A percentile compares a stretch with the other conserved stretches of the same genome.
Conservation (phyloP, 2,329 filamentous ascomycete species). For the Microdochium paspali region DNA sequence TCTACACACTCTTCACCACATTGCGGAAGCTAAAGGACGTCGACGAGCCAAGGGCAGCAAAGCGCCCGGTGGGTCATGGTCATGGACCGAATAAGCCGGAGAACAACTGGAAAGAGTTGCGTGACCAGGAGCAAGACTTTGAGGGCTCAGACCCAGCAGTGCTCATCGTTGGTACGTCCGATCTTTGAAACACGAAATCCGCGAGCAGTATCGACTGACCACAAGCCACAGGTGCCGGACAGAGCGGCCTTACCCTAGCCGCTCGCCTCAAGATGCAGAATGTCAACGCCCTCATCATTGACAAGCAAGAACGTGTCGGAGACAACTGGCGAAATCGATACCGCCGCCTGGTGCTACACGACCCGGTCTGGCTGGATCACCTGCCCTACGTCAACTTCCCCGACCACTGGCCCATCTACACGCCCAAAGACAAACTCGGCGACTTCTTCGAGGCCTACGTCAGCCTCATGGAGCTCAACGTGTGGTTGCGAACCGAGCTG, state of each 20-base stretch:
- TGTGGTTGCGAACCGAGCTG: conserved; percentile 47
- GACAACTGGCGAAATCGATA: conserved; percentile 58
- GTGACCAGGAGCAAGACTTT: conserved; percentile 37
- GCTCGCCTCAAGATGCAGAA: conserved; percentile 51
- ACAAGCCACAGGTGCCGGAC: conserved; percentile 39
- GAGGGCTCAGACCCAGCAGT: conserved; percentile 44
- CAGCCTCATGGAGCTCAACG: conserved; percentile 54
- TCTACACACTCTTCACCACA: conserved; percentile 54
- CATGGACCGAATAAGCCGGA: conserved; percentile 41
- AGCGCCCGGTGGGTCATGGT: conserved; percentile 44
- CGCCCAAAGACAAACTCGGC: conserved; percentile 61
- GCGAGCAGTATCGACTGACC: too few species aligned
- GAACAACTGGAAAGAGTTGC: conserved; percentile 52
- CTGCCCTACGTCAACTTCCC: conserved; percentile 59
- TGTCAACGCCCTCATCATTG: conserved; percentile 46
- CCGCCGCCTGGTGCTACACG: conserved; percentile 57
- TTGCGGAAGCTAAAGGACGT: conserved; percentile 43
- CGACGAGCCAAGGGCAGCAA: conserved; percentile 36
- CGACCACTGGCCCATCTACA: conserved; percentile 57
- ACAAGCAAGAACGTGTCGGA: conserved; percentile 46
- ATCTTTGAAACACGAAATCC: too few species aligned
- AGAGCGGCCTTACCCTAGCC: conserved; percentile 47
- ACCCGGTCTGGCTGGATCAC: conserved; percentile 53
- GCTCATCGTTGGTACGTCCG: conserved; percentile 46
- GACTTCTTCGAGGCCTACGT: conserved; percentile 62